A percentile compares a stretch with the other conserved stretches of the same genome.
These are phyloP conservation scores for Lentinus brumalis DNA, from an alignment of 768 basidiomycete genomes.

Conservation along the genomic window DNA sequence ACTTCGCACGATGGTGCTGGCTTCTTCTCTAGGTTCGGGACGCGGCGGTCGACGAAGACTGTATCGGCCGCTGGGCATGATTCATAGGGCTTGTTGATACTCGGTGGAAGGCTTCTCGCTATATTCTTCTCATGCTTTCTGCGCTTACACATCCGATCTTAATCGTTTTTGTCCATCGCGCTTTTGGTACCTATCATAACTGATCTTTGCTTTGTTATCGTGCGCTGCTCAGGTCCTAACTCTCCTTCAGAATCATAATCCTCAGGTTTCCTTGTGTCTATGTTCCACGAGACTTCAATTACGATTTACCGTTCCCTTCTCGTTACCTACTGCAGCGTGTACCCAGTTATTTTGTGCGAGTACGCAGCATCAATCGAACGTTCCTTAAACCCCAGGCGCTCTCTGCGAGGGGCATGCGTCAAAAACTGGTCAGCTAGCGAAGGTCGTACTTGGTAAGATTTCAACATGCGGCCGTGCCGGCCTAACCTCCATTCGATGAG, in stretches of 20 bases:
- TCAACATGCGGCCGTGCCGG: no score
- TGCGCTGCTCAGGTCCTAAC: conserved; percentile 15
- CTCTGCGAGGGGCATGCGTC: no score
- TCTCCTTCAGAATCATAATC: conserved; percentile 21
- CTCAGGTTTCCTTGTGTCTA: conserved; percentile 9
- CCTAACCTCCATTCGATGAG: no score
- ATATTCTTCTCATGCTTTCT: not conserved
- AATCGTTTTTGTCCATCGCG: not conserved
- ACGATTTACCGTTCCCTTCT: conserved; percentile 7
- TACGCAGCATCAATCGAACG: conserved; percentile 22
- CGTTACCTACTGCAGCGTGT: conserved; percentile 12
- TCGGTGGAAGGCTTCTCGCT: not conserved
- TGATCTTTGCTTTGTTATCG: conserved; percentile 13
- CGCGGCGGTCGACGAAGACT: conserved; percentile 56
- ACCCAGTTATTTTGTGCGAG: conserved; percentile 26
- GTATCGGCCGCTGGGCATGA: conserved; percentile 18
- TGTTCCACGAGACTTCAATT: not conserved
- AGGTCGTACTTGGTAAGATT: no score
- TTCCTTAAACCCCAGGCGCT: conserved; percentile 7
- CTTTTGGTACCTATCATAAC: not conserved
- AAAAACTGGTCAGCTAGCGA: no score
- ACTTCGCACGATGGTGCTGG: conserved; percentile 67
- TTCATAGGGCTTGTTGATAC: conserved; percentile 17
- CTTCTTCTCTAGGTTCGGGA: conserved; percentile 78
- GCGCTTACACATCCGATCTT: conserved; percentile 1